These are phyloP conservation scores for Malus hybrid DNA, from an alignment of 331 rosid species.

Conservation along the genomic window DNA sequence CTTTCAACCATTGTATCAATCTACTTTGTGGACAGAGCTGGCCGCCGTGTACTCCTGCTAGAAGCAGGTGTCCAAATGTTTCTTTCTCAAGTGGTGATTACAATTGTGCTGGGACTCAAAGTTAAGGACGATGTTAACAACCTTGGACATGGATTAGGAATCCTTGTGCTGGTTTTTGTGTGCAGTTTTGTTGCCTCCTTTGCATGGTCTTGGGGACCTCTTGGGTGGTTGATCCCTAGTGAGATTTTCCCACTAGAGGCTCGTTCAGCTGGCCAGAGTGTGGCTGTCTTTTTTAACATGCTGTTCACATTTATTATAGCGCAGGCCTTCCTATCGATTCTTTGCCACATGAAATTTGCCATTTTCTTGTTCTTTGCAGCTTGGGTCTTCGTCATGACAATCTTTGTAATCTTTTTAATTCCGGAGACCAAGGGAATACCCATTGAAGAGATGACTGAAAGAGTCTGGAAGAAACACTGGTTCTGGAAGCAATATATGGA, in stretches of 20 bases:
- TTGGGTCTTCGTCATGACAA: constrained; percentile 52
- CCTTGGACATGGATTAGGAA: constrained; percentile 37
- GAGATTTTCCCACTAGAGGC: constrained; percentile 62
- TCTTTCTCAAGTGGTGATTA: constrained; percentile 42
- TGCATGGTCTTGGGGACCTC: constrained; percentile 89
- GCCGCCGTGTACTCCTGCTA: constrained; percentile 49
- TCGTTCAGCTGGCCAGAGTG: constrained; percentile 60
- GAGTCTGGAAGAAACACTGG: constrained; percentile 70
- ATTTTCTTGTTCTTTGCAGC: constrained; percentile 61
- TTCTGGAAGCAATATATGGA: constrained; percentile 56
- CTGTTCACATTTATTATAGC: constrained; percentile 62
- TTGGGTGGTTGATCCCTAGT: constrained; percentile 69
- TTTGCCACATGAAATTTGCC: constrained; percentile 52
- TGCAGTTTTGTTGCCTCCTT: constrained; percentile 58
- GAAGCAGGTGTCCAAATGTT: constrained; percentile 87
- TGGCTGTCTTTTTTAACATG: constrained; percentile 49
- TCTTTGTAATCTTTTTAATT: constrained; percentile 30
- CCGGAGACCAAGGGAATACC: constrained; percentile 65
- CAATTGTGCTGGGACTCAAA: constrained; percentile 32
- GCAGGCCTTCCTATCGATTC: constrained; percentile 51
- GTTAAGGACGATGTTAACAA: constrained; percentile 25
- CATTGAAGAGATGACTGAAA: constrained; percentile 65
- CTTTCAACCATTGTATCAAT: constrained; percentile 54
- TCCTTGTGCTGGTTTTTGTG: constrained; percentile 46
- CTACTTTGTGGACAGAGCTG: constrained; percentile 51